Percentiles rank a stretch among this genome's conserved stretches.
Evolutionary conservation across 2,329 filamentous ascomycete species (phyloP).

Genomic region (Alternaria sp.): DNA sequence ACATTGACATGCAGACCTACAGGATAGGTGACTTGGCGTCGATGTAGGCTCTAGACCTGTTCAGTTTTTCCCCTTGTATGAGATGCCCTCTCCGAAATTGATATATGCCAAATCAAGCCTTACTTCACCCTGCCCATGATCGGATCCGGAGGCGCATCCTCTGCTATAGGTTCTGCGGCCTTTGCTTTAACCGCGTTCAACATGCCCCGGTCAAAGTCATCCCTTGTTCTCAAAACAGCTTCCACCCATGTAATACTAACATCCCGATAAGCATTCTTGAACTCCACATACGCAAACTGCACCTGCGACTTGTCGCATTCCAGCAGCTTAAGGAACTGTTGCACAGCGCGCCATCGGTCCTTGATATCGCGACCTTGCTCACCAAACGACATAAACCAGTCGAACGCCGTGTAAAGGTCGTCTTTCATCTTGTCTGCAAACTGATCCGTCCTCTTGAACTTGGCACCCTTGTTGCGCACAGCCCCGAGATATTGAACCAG

Average conservation of each 20-base stretch:
- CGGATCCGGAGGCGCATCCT: constrained; percentile 75
- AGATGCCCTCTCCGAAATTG: background rate
- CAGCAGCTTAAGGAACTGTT: constrained; percentile 82
- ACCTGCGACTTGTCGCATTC: constrained; percentile 74
- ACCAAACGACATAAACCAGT: constrained; percentile 73
- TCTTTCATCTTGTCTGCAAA: constrained; percentile 94
- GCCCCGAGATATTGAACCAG: constrained; percentile 82
- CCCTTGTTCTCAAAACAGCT: constrained; percentile 80
- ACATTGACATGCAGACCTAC: too few relatives aligned
- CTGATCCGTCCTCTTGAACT: constrained; percentile 84
- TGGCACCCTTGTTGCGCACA: constrained; percentile 87
- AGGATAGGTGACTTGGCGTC: too few relatives aligned
- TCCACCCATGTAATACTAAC: constrained; percentile 96
- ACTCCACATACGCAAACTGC: constrained; percentile 77
- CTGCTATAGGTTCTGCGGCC: constrained; percentile 84
- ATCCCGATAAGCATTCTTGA: constrained; percentile 92
- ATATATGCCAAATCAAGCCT: background rate
- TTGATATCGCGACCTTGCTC: constrained; percentile 70
- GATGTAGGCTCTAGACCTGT: too few relatives aligned
- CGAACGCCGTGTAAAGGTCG: constrained; percentile 88
- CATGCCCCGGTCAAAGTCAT: constrained; percentile 94
- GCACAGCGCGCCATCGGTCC: constrained; percentile 89
- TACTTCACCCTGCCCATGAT: constrained; percentile 93
- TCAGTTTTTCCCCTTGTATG: too few relatives aligned
- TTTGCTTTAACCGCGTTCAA: constrained; percentile 84